Base-by-base conservation (phyloP, 2,329 filamentous ascomycete genomes). In the Fusarium mexicanum region DNA sequence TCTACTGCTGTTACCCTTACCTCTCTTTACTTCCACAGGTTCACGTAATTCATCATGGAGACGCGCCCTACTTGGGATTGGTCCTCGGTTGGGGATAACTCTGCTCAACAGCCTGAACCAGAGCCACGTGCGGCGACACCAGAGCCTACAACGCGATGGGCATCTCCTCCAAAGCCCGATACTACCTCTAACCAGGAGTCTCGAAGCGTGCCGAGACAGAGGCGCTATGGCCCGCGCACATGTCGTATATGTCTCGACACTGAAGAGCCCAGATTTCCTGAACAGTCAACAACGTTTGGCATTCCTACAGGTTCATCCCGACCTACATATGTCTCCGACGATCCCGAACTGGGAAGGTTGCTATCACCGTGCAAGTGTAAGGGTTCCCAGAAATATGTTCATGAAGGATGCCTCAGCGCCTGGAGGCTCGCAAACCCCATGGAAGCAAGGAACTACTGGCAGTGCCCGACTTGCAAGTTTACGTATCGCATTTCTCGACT, bases 311-410 rank as follows among this genome's bases (percentile, higher is more conserved):
- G 73, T n/a, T 74, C 81, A 24, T 81, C 82, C 26, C 78, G 80
- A 33, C 84, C 84, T 13, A 81, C 81, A 26, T 98, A 97, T 79
- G 88, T 91, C 59, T 95, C 94, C 31, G 90, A 93, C 70, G 93
- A 94, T 74, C 87, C 91, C 12, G 88, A 92, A 73, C 88, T 92
- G 37, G 94, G 94, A 44, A 91, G 94, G 58, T 86, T 99, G 35
- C 89, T 98, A 77, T 93, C 93, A 61, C 96, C 96, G 41, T 99
- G 96, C 87, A 91, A 92, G 84, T 99, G 96, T 88, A 97, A 94
- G 84, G 96, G 96, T 60, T 94, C 93, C 44, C 94, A 96, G 77
- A 94, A 94, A 84, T 98, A 97, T 83, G 95, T 98, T 31, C 96
- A 99, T 82, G 94, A 98, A 82, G 93, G 91, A 37, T 99, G 96